A percentile compares a stretch with the other conserved stretches of the same genome.
phyloP scores from a whole-genome alignment of 345 rosid species.

The Garcia nutans region DNA sequence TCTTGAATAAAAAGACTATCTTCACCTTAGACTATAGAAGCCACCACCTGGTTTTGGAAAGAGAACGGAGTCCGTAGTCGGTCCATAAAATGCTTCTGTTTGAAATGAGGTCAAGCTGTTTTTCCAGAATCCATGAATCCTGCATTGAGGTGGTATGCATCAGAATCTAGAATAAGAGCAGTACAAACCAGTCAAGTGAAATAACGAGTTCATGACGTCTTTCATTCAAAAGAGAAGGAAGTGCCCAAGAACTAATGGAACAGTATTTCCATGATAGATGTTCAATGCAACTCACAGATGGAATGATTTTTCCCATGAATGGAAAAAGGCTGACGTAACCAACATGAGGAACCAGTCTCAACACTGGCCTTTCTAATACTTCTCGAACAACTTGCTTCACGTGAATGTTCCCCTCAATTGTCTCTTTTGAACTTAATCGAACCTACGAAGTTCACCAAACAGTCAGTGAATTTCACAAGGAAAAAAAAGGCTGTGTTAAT shows the following conservation, averaged over 20 bases:
- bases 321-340: slow-evolving; percentile 97
- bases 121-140: slow-evolving; percentile 79
- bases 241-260: background rate
- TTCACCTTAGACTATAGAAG: background rate
- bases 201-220: background rate
- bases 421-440: slow-evolving; percentile 75
- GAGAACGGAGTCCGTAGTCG: slow-evolving; percentile 87
- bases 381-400: slow-evolving; percentile 68
- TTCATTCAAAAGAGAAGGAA: background rate
- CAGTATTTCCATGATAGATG: background rate
- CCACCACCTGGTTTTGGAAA: slow-evolving; percentile 73
- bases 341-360: slow-evolving; percentile 81
- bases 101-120: slow-evolving; percentile 86
- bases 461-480: slow-evolving; percentile 1
- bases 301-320: slow-evolving; percentile 78
- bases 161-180: background rate
- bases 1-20: background rate
- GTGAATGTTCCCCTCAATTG: slow-evolving; percentile 37
- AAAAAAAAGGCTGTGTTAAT: background rate
- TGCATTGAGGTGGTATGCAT: slow-evolving; percentile 19
- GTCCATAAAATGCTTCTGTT: slow-evolving; percentile 72
- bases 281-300: slow-evolving; percentile 58
- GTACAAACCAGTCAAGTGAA: background rate
- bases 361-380: slow-evolving; percentile 57
- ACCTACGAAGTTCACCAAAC: slow-evolving; percentile 47